phyloP scores from a whole-genome alignment of 805 yeast genomes.

The Candida tammaniensis region DNA sequence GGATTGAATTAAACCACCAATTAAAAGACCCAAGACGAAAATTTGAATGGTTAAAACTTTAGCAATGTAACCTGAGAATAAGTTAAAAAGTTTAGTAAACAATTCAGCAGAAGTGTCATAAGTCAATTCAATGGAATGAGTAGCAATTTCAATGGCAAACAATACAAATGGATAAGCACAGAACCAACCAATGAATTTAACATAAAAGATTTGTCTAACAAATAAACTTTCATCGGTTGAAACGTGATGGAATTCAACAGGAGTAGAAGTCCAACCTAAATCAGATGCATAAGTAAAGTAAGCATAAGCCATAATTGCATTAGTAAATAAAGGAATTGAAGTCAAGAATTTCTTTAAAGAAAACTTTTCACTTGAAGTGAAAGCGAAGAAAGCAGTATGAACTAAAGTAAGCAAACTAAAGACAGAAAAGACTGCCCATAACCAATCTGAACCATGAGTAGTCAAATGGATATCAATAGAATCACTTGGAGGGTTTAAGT shows the following conservation, averaged over 20 bases:
- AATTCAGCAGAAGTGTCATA: conserved; percentile 28
- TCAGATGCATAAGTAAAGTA: conserved; percentile 58
- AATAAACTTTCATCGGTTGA: conserved; percentile 25
- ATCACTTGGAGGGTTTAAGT: conserved; percentile 37
- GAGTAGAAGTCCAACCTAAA: conserved; percentile 51
- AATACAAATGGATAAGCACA: conserved; percentile 47
- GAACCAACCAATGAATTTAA: conserved; percentile 58
- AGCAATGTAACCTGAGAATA: conserved; percentile 36
- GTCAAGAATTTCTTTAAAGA: conserved; percentile 34
- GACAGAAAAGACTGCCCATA: conserved; percentile 59
- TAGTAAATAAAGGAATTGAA: conserved; percentile 41
- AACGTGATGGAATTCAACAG: conserved; percentile 49
- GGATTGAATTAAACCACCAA: conserved; percentile 54
- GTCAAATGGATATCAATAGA: conserved; percentile 52
- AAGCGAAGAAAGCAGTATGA: conserved; percentile 22
- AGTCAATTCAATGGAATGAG: conserved; percentile 28
- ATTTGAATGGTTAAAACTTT: conserved; percentile 46
- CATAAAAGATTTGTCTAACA: conserved; percentile 53
- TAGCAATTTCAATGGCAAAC: conserved; percentile 29
- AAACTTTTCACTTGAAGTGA: conserved; percentile 19
- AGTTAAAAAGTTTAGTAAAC: conserved; percentile 24
- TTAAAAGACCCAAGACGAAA: conserved; percentile 51
- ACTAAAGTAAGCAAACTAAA: conserved; percentile 38
- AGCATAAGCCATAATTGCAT: conserved; percentile 42
- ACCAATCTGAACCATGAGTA: conserved; percentile 62